Percentiles rank a stretch among this genome's conserved stretches.
Conservation (phyloP, 805 yeast species). For the Metschnikowia gelsemii region DNA sequence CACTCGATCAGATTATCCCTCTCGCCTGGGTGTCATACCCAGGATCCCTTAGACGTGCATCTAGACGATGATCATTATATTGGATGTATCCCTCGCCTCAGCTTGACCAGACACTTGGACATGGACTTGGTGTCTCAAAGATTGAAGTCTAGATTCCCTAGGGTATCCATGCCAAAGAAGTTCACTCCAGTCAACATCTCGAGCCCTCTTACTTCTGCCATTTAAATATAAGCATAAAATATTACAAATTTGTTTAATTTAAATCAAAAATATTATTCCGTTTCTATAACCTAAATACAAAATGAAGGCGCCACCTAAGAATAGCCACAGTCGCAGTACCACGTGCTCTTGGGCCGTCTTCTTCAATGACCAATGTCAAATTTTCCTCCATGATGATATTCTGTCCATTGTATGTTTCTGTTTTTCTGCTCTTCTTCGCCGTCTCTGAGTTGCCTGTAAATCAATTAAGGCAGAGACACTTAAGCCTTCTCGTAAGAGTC, state of each 20-base stretch:
- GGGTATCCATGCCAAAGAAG: slow-evolving; percentile 88
- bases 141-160: slow-evolving; percentile 73
- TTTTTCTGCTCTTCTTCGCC: not conserved
- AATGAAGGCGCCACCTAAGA: slow-evolving; percentile 3
- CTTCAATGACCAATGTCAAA: slow-evolving; percentile 4
- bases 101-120: slow-evolving; percentile 89
- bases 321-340: slow-evolving; percentile 18
- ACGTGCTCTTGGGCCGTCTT: slow-evolving; percentile 16
- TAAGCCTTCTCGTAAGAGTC: slow-evolving; percentile 67
- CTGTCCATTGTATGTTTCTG: not conserved
- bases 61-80: slow-evolving; percentile 95
- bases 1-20: slow-evolving; percentile 89
- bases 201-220: slow-evolving; percentile 51
- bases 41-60: slow-evolving; percentile 95
- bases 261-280: slow-evolving; percentile 6
- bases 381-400: slow-evolving; percentile 4
- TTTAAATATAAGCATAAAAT: not conserved
- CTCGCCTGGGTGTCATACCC: slow-evolving; percentile 98
- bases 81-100: slow-evolving; percentile 89
- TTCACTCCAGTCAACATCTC: slow-evolving; percentile 87
- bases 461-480: slow-evolving; percentile 5
- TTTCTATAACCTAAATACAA: slow-evolving; percentile 14
- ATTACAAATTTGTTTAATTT: not conserved
- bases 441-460: slow-evolving; percentile 4
- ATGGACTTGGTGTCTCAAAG: slow-evolving; percentile 83